These are phyloP conservation scores for Pontederia paniculata DNA, from an alignment of 176 grass and related monocot species.

Conservation along the genomic window DNA sequence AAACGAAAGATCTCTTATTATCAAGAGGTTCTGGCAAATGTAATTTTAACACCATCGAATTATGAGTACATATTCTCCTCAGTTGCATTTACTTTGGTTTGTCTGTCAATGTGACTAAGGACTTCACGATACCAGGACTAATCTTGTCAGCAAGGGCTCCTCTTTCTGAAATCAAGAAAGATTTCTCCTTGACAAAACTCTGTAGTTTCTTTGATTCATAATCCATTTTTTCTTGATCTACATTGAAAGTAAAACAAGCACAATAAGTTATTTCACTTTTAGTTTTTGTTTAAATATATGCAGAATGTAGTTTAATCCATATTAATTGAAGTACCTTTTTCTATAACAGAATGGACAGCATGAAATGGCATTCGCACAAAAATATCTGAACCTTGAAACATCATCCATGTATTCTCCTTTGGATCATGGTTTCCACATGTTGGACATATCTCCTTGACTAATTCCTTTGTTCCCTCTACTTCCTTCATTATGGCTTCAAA, in stretches of 20 bases:
- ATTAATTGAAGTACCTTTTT: conserved; percentile 37
- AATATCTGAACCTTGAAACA: conserved; percentile 74
- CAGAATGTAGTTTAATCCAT: too few species aligned
- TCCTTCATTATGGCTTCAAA: conserved; percentile 84
- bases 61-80: background rate
- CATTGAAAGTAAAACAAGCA: conserved; percentile 16
- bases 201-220: conserved; percentile 76
- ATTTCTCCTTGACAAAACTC: conserved; percentile 77
- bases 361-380: conserved; percentile 80
- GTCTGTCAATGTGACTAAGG: conserved; percentile 49
- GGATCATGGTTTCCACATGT: conserved; percentile 62
- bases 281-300: background rate
- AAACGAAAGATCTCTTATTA: too few species aligned
- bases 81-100: conserved; percentile 26
- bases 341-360: conserved; percentile 56
- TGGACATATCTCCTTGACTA: conserved; percentile 70
- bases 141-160: conserved; percentile 58
- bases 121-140: conserved; percentile 43
- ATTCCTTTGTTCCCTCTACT: conserved; percentile 43
- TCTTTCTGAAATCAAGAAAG: conserved; percentile 74
- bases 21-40: too few species aligned
- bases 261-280: background rate
- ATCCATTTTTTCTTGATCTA: conserved; percentile 63
- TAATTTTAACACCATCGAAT: too few species aligned
- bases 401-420: conserved; percentile 63